phyloP scores from a whole-genome alignment of 441 rosid genomes.

The Biscutella laevigata region DNA sequence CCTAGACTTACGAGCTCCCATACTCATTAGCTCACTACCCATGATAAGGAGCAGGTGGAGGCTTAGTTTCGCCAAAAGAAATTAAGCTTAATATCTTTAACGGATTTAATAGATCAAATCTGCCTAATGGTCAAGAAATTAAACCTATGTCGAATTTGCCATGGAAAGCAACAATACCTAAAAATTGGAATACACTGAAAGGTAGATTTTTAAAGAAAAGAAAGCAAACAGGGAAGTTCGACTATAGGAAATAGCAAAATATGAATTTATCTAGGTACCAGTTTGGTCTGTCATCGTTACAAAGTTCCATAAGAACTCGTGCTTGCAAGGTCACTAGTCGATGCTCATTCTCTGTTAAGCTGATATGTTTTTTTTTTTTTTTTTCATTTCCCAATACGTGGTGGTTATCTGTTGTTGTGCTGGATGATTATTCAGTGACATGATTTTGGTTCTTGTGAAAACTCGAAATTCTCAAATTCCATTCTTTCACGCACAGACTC shows the following conservation, averaged over 20 bases:
- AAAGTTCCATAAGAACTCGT: not conserved
- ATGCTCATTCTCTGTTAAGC: not conserved
- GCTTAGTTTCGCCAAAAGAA: not conserved
- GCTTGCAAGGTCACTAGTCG: slow-evolving; percentile 3
- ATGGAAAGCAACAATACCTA: too few relatives aligned
- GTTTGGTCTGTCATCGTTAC: too few relatives aligned
- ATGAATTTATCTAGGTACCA: too few relatives aligned
- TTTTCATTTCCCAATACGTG: slow-evolving; percentile 5
- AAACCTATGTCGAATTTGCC: too few relatives aligned
- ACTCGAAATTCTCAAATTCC: not conserved
- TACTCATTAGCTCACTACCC: not conserved
- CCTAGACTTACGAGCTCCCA: slow-evolving; percentile 6
- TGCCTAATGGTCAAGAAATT: too few relatives aligned
- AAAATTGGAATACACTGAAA: too few relatives aligned
- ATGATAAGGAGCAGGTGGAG: not conserved
- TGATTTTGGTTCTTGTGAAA: slow-evolving; percentile 4
- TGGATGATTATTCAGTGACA: slow-evolving; percentile 9
- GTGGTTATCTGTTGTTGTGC: not conserved
- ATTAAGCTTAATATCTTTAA: too few relatives aligned
- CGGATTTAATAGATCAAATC: too few relatives aligned
- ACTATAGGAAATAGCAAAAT: too few relatives aligned
- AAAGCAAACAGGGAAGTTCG: too few relatives aligned
- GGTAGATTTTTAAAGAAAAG: too few relatives aligned
- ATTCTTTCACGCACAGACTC: slow-evolving; percentile 34
- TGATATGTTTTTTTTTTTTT: slow-evolving; percentile 17